Evolutionary conservation across 2,329 filamentous ascomycete species (phyloP).

Genomic region (Penicillium sp.): DNA sequence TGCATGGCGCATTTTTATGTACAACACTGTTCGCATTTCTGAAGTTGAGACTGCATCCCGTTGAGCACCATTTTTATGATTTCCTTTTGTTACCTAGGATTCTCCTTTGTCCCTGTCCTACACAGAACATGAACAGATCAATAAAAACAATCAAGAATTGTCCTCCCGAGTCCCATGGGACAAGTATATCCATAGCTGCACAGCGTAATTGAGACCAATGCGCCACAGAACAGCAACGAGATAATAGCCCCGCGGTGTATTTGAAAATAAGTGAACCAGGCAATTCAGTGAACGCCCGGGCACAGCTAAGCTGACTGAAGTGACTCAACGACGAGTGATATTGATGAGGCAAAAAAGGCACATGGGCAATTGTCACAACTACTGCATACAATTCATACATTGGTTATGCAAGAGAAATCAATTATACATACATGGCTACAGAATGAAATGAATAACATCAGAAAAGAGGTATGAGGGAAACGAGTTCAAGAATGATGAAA

Average conservation of each 20-base stretch:
- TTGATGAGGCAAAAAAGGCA: no score
- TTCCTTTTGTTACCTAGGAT: slow-evolving; percentile 8
- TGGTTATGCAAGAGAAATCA: slow-evolving; percentile 1
- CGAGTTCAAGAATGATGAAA: not conserved
- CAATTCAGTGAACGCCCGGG: no score
- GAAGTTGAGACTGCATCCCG: slow-evolving; percentile 9
- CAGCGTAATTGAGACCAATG: not conserved
- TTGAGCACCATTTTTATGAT: slow-evolving; percentile 12
- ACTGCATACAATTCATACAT: slow-evolving; percentile 3
- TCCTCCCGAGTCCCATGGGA: not conserved
- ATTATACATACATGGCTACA: slow-evolving; percentile 16
- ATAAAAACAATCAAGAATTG: not conserved
- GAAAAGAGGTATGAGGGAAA: slow-evolving; percentile 1
- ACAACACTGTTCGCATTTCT: slow-evolving; percentile 12
- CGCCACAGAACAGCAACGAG: no score
- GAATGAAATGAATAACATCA: not conserved
- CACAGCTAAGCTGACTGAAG: no score
- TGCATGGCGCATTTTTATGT: slow-evolving; percentile 10
- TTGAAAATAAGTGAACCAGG: no score
- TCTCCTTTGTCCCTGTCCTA: not conserved
- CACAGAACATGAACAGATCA: not conserved
- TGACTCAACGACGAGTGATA: no score
- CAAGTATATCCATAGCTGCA: not conserved
- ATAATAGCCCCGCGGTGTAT: no score
- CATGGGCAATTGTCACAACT: no score